phyloP scores from a whole-genome alignment of 495 filamentous ascomycete species.

The Trichocladium uniseriatum region DNA sequence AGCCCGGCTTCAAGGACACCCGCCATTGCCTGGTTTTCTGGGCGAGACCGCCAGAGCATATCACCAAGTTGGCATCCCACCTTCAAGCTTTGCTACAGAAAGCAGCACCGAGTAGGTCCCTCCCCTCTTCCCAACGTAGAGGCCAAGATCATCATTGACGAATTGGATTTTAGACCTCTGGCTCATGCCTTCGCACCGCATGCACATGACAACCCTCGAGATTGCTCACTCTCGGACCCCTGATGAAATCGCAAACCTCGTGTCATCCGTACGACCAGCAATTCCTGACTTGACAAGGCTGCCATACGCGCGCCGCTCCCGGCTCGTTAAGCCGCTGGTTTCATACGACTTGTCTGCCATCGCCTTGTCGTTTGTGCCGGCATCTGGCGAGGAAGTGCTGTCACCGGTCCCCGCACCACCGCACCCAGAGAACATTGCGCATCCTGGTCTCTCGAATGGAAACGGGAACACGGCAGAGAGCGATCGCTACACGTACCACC shows the following conservation, averaged over 20 bases:
- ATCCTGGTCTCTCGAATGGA: constrained; percentile 6
- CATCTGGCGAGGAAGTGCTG: constrained; percentile 44
- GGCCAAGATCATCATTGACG: not conserved
- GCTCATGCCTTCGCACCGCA: constrained; percentile 65
- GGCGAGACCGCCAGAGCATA: constrained; percentile 67
- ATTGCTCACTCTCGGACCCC: constrained; percentile 60
- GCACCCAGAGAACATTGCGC: constrained; percentile 8
- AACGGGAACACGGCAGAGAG: constrained; percentile 17
- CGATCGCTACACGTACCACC: constrained; percentile 76
- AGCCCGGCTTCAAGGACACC: constrained; percentile 60
- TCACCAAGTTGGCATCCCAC: constrained; percentile 53
- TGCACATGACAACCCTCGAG: constrained; percentile 84
- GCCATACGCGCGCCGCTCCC: constrained; percentile 52
- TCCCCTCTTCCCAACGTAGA: not conserved
- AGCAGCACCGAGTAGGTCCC: constrained; percentile 54
- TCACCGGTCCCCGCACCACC: constrained; percentile 31
- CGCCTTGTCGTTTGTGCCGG: constrained; percentile 78
- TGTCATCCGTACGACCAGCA: constrained; percentile 41
- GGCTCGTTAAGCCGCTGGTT: constrained; percentile 71
- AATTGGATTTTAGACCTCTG: constrained; percentile 53
- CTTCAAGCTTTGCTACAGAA: constrained; percentile 56
- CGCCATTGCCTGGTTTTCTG: constrained; percentile 79
- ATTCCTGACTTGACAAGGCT: constrained; percentile 49
- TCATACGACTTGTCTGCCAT: constrained; percentile 78
- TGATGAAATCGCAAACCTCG: constrained; percentile 50